These are phyloP conservation scores for Chlorella sp. DNA, from an alignment of 139 green algal genomes.

Conservation along the genomic window DNA sequence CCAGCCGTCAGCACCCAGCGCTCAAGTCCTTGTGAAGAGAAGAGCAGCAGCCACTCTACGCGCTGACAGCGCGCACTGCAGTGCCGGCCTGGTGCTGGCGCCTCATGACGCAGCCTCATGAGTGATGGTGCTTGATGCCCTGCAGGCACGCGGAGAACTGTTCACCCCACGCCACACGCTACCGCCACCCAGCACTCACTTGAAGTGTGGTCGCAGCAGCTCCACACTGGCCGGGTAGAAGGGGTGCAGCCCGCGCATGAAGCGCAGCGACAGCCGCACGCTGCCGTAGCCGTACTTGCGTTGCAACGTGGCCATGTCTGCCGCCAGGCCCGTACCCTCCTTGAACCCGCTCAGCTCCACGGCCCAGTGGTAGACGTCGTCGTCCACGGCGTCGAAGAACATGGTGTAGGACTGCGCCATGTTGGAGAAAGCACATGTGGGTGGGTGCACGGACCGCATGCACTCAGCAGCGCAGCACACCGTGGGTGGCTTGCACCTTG, in stretches of 20 bases:
- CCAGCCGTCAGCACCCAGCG: not conserved
- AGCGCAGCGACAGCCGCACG: conserved; percentile 62
- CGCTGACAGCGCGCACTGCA: not conserved
- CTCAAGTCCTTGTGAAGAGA: not conserved
- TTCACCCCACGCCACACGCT: too few species aligned
- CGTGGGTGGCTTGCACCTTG: too few species aligned
- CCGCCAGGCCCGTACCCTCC: conserved; percentile 19
- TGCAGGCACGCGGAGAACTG: not conserved
- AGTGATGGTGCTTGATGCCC: not conserved
- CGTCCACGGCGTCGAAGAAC: conserved; percentile 33
- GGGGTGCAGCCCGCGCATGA: conserved; percentile 80
- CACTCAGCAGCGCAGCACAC: too few species aligned
- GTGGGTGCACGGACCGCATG: too few species aligned
- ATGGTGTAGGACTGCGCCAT: conserved; percentile 18
- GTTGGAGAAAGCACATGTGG: too few species aligned
- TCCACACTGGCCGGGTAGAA: conserved; percentile 75
- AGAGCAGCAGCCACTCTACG: not conserved
- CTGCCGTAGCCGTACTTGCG: conserved; percentile 34
- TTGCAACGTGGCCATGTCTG: conserved; percentile 57
- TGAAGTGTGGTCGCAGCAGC: conserved; percentile 52
- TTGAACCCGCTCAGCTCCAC: conserved; percentile 55
- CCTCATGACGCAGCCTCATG: not conserved
- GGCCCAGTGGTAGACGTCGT: conserved; percentile 68
- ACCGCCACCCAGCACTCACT: not conserved
- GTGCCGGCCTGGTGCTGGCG: not conserved